These are phyloP conservation scores for Chaetomiaceae sp. DNA, from an alignment of 2,329 filamentous ascomycete species.

Conservation along the genomic window DNA sequence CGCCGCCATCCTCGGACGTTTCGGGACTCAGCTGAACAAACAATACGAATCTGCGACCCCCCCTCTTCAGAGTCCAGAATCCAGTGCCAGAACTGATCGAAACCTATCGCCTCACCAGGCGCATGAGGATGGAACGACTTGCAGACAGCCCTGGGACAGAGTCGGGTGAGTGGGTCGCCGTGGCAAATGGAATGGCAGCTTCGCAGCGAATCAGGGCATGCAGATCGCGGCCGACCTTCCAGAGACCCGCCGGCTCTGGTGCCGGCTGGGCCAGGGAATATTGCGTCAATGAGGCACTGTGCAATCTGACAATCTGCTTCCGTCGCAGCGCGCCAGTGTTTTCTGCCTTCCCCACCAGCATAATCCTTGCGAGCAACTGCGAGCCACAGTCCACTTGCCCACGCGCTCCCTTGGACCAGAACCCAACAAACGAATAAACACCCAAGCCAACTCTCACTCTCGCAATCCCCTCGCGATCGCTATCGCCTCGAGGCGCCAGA, in stretches of 20 bases:
- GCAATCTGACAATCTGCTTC: slow-evolving; percentile 17
- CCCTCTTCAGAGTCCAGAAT: neutral
- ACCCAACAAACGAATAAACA: neutral
- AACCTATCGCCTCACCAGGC: neutral
- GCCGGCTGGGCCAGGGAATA: slow-evolving; percentile 4
- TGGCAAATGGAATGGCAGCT: slow-evolving; percentile 16
- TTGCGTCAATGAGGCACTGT: slow-evolving; percentile 27
- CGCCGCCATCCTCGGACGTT: neutral
- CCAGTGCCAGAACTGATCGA: neutral
- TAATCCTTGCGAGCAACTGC: slow-evolving; percentile 2
- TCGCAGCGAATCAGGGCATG: slow-evolving; percentile 19
- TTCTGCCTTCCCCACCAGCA: slow-evolving; percentile 1
- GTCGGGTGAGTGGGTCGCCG: slow-evolving; percentile 16
- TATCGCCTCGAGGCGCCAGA: too few species aligned
- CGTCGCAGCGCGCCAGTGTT: neutral
- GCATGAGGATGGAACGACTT: neutral
- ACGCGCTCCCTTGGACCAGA: neutral
- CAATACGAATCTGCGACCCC: neutral
- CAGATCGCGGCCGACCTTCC: slow-evolving; percentile 5
- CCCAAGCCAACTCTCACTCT: too few species aligned
- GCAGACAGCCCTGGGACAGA: slow-evolving; percentile 12
- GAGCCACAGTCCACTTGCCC: too few species aligned
- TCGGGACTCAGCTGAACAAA: neutral
- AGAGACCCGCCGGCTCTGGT: slow-evolving; percentile 8
- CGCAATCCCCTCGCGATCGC: too few species aligned